phyloP scores from a whole-genome alignment of 2,329 filamentous ascomycete species.

The Alternaria brassicae region DNA sequence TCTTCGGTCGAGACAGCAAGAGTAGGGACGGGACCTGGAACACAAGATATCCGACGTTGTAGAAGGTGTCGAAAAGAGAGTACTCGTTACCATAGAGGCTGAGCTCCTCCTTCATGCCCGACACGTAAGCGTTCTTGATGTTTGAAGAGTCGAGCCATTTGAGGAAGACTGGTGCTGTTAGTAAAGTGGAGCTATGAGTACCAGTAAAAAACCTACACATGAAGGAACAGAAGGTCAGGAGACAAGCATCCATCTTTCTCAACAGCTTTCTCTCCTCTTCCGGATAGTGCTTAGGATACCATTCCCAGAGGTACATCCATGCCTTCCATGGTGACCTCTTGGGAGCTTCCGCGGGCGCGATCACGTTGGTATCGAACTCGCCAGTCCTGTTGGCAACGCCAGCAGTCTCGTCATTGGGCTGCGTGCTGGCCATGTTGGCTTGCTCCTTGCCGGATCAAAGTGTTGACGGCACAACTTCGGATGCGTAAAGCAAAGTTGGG shows the following conservation, averaged over 20 bases:
- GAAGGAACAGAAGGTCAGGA: constrained; percentile 48
- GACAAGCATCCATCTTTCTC: constrained; percentile 47
- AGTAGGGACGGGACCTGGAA: constrained; percentile 51
- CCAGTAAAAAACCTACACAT: constrained; percentile 40
- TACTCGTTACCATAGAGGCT: constrained; percentile 65
- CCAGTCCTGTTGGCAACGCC: constrained; percentile 28
- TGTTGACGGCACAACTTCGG: constrained; percentile 10
- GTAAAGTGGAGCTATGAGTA: neutral
- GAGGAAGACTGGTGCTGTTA: constrained; percentile 42
- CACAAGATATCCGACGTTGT: constrained; percentile 51
- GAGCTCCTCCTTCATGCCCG: constrained; percentile 45
- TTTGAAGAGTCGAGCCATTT: constrained; percentile 50
- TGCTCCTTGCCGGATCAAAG: neutral
- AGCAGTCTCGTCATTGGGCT: constrained; percentile 30
- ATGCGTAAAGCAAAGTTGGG: constrained; percentile 4
- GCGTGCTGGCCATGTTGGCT: constrained; percentile 26
- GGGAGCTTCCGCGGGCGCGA: constrained; percentile 45
- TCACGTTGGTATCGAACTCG: constrained; percentile 36
- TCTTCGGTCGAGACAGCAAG: constrained; percentile 48
- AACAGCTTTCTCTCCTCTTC: constrained; percentile 44
- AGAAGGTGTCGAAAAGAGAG: constrained; percentile 55
- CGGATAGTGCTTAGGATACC: constrained; percentile 49
- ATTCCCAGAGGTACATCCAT: constrained; percentile 50
- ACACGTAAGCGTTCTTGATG: constrained; percentile 56
- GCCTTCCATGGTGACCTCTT: constrained; percentile 49